Evolutionary conservation across 208 protist genomes (phyloP), one percentile per base, ranked within the genome.

Genomic region (Crithidia thermophila): DNA sequence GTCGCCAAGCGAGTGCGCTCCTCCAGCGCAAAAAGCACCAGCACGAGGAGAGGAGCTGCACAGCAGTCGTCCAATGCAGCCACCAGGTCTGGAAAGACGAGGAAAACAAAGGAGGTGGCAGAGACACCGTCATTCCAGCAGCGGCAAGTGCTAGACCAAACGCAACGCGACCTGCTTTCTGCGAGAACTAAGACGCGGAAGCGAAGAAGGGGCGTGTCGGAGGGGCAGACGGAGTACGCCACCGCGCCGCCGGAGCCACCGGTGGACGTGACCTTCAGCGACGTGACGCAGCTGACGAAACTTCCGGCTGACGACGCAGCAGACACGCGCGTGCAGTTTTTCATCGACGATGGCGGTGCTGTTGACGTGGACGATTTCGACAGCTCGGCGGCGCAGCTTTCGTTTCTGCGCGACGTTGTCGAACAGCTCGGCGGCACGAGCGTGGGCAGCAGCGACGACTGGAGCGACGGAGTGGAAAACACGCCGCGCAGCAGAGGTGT

Each of bases 321-420:
- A 9, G 20, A 37, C 9, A 16, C 72, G 9, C 56, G 72, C 30
- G 72, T 77, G 33, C 31, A 20, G 33, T 34, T 77, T 25, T 58
- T 72, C 28, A 4, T 67, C 20, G 63, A 71, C 37, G 65, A 36
- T 9, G 36, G 23, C 18, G 49, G 20, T 7, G 55, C 45, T 39
- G 67, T 16, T 8, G 28, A 23, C 20, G 21, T 0, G 4, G 27
- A 14, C 30, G 36, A 20, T 2, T 14, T 2, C 20, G 28, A 13
- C 36, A 5, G 21, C 31, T 10, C 33, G 4, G n/a, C 31, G 4
- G 47, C 60, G 16, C 33, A 25, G 20, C 13, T 27, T 18, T 21
- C 62, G 11, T 72, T 92, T 27, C 51, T 84, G 20, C 45, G 53
- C 16, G 86, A 92, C 57, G 82, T 92, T 2, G 68, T 89, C 37